Percentiles rank a stretch among this genome's conserved stretches.
phyloP scores from a whole-genome alignment of 2,329 filamentous ascomycete species.

The Penicillium griseofulvum region DNA sequence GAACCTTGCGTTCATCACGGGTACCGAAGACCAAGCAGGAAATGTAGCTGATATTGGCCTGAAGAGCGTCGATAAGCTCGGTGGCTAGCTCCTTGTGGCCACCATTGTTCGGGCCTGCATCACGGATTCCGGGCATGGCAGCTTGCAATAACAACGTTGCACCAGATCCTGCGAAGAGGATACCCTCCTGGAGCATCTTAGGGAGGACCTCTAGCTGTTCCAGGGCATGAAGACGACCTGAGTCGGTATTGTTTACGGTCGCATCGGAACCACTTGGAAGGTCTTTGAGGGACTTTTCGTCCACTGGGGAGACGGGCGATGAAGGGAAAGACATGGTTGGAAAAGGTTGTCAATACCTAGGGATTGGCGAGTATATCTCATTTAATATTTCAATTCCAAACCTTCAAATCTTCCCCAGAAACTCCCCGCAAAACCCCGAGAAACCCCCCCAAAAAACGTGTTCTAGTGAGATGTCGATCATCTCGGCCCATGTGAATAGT shows the following conservation, averaged over 20 bases:
- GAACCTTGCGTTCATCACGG: slow-evolving; percentile 27
- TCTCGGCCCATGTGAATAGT: slow-evolving; percentile 22
- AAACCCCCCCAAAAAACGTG: neutral
- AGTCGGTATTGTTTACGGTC: slow-evolving; percentile 7
- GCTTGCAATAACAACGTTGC: slow-evolving; percentile 37
- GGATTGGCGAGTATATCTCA: neutral
- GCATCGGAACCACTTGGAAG: neutral
- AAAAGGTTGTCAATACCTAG: neutral
- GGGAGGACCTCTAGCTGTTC: slow-evolving; percentile 36
- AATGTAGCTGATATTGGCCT: slow-evolving; percentile 33
- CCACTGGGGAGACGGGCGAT: slow-evolving; percentile 18
- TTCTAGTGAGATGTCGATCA: neutral
- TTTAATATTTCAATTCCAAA: neutral
- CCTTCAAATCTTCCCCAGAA: neutral
- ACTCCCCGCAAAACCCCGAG: slow-evolving; percentile 11
- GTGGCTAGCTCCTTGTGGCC: slow-evolving; percentile 24
- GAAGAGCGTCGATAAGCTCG: slow-evolving; percentile 31
- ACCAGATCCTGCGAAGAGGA: slow-evolving; percentile 36
- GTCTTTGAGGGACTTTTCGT: slow-evolving; percentile 14
- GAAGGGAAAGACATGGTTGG: slow-evolving; percentile 14
- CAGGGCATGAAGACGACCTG: slow-evolving; percentile 28
- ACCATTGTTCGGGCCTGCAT: slow-evolving; percentile 7
- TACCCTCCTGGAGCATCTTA: slow-evolving; percentile 37
- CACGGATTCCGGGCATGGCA: slow-evolving; percentile 28
- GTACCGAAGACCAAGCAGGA: slow-evolving; percentile 37